These are phyloP conservation scores for Penicillium sp. DNA, from an alignment of 2,329 filamentous ascomycete genomes.

Conservation along the genomic window DNA sequence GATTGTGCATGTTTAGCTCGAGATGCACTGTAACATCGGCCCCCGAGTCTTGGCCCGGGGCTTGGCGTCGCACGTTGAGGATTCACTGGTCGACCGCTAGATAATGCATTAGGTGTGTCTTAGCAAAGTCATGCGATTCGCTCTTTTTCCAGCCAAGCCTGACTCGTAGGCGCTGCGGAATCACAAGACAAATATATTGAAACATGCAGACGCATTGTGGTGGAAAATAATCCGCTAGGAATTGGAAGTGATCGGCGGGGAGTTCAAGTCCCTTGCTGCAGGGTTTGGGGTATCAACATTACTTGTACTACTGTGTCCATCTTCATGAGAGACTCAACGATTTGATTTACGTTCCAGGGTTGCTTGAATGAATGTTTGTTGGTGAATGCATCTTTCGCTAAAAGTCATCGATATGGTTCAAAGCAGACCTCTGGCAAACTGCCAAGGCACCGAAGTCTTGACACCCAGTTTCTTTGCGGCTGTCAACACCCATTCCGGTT, in stretches of 20 bases:
- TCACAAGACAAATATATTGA: neutral
- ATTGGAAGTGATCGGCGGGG: neutral
- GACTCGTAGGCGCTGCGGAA: too few relatives aligned
- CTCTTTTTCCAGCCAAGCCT: neutral
- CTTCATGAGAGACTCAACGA: too few relatives aligned
- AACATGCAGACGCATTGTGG: neutral
- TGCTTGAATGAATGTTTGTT: neutral
- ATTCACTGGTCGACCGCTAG: neutral
- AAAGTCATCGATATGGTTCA: neutral
- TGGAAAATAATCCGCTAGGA: neutral
- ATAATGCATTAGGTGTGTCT: neutral
- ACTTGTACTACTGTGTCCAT: too few relatives aligned
- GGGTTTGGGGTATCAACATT: neutral
- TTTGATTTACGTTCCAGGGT: too few relatives aligned
- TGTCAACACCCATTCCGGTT: conserved; percentile 57
- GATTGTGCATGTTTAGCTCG: neutral
- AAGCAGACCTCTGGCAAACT: conserved; percentile 42
- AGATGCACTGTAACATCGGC: conserved; percentile 13
- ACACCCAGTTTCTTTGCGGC: conserved; percentile 54
- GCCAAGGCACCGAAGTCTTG: conserved; percentile 51
- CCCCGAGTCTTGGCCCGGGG: conserved; percentile 11
- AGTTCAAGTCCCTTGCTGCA: neutral
- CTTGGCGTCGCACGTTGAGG: conserved; percentile 19
- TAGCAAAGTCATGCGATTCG: neutral
- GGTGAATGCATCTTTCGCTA: neutral